Percentiles rank a stretch among this genome's conserved stretches.
Evolutionary conservation across 768 basidiomycete species (phyloP).

Genomic region (Russula sp.): DNA sequence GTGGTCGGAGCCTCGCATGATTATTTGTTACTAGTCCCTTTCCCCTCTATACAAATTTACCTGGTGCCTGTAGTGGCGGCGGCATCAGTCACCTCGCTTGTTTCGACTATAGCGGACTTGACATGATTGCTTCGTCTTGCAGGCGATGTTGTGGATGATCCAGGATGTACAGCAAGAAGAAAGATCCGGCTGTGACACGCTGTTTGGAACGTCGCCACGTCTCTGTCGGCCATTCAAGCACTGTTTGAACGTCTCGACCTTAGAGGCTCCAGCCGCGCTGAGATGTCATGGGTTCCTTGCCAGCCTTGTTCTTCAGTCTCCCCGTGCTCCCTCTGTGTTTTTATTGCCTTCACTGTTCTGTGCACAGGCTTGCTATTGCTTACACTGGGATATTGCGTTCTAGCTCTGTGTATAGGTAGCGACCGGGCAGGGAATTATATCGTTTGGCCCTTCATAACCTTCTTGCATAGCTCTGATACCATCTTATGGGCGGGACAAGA

Average conservation of each 20-base stretch:
- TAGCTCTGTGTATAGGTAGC: not conserved
- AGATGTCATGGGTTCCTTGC: not conserved
- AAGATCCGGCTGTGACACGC: not conserved
- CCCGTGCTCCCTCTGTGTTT: not conserved
- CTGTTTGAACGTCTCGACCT: not conserved
- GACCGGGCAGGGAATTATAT: not conserved
- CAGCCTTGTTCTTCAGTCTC: conserved; percentile 5
- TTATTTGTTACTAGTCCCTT: not conserved
- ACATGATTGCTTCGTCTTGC: not conserved
- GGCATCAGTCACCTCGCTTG: not conserved
- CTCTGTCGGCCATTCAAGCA: not conserved
- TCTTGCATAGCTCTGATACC: not conserved
- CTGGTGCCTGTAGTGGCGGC: not conserved
- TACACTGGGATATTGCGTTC: not conserved
- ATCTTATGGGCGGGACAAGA: not conserved
- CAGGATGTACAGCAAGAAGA: not conserved
- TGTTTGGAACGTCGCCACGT: not conserved
- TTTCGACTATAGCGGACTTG: not conserved
- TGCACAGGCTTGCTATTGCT: not conserved
- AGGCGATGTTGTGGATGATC: not conserved
- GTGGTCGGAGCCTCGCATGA: not conserved
- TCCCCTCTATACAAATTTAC: not conserved
- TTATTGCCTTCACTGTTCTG: not conserved
- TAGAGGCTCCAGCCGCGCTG: not conserved
- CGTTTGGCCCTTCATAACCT: not conserved